These are phyloP conservation scores for Candida labiduridarum DNA, from an alignment of 1,139 yeast species.

Conservation along the genomic window DNA sequence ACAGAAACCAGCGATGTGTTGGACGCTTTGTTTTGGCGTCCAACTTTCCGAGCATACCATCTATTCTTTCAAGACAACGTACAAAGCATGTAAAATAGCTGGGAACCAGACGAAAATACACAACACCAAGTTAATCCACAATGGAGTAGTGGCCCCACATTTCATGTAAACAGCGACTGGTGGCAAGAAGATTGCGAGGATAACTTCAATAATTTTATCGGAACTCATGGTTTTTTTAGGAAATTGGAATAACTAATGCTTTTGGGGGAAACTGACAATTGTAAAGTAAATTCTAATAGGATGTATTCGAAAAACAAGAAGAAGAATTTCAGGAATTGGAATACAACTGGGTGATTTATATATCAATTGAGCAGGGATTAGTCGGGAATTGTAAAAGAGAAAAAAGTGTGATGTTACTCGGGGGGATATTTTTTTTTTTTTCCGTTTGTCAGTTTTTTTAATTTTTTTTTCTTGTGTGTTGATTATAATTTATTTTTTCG, in stretches of 20 bases:
- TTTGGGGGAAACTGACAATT: not conserved
- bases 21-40: not conserved
- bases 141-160: slow-evolving; percentile 61
- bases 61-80: slow-evolving; percentile 50
- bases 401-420: slow-evolving; percentile 3
- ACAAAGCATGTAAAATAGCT: slow-evolving; percentile 73
- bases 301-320: not conserved
- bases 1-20: too few species aligned
- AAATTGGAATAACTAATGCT: not conserved
- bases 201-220: slow-evolving; percentile 46
- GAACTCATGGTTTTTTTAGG: slow-evolving; percentile 31
- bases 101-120: slow-evolving; percentile 74
- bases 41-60: not conserved
- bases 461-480: too few species aligned
- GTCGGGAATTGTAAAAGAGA: not conserved
- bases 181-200: slow-evolving; percentile 61
- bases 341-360: not conserved
- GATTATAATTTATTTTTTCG: not conserved
- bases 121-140: slow-evolving; percentile 62
- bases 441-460: not conserved
- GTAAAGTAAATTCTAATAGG: not conserved
- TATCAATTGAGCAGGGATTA: not conserved
- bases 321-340: not conserved
- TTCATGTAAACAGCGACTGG: slow-evolving; percentile 73
- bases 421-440: not conserved